phyloP scores from a whole-genome alignment of 306 rosid genomes.

The Inga oerstediana region DNA sequence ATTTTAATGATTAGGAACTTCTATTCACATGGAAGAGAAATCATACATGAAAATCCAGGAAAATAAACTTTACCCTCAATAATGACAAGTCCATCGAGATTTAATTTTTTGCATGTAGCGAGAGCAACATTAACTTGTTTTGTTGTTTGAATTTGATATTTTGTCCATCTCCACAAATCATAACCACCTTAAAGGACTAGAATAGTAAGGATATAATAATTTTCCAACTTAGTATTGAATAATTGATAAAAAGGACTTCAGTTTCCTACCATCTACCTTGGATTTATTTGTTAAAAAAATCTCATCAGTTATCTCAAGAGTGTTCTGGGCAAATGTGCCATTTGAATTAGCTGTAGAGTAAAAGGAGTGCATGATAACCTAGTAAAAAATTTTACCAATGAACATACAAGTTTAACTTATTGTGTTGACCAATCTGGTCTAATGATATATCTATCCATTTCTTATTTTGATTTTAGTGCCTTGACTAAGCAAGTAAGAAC shows the following conservation, averaged over 20 bases:
- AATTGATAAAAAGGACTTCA: neutral
- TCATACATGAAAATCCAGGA: neutral
- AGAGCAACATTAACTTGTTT: slow-evolving; percentile 95
- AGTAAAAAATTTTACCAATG: slow-evolving; percentile 13
- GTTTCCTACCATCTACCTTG: slow-evolving; percentile 63
- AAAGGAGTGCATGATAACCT: slow-evolving; percentile 17
- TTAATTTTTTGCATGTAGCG: slow-evolving; percentile 76
- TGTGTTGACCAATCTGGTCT: neutral
- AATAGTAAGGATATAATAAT: slow-evolving; percentile 22
- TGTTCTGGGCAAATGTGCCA: slow-evolving; percentile 89
- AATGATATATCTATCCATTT: slow-evolving; percentile 33
- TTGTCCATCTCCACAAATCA: slow-evolving; percentile 94
- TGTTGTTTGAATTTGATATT: slow-evolving; percentile 91
- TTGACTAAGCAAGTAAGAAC: slow-evolving; percentile 63
- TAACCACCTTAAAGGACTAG: slow-evolving; percentile 75
- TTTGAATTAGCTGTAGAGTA: slow-evolving; percentile 83
- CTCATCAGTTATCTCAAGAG: slow-evolving; percentile 76
- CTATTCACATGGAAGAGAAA: neutral
- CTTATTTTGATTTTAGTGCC: slow-evolving; percentile 95
- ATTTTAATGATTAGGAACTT: slow-evolving; percentile 31
- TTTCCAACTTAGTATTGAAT: neutral
- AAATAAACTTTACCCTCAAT: slow-evolving; percentile 73
- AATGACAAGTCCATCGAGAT: slow-evolving; percentile 90
- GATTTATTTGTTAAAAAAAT: slow-evolving; percentile 81
- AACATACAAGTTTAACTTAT: neutral